Evolutionary conservation across 2,329 filamentous ascomycete species (phyloP), one percentile per base, ranked within the genome.

Genomic region (Fusarium sp.): DNA sequence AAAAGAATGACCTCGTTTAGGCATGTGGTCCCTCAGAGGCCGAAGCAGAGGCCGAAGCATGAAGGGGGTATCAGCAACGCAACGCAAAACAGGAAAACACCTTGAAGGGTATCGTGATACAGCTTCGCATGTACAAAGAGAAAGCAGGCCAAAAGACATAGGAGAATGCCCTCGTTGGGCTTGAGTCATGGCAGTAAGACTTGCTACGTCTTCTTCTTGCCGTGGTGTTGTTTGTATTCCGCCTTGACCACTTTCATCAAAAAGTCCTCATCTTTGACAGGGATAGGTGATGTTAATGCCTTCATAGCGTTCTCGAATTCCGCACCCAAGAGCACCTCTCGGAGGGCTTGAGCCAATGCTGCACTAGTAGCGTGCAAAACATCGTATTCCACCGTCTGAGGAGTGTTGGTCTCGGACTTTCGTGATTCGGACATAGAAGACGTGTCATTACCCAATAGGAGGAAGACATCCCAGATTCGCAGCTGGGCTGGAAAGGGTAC

Each of bases 291-390:
- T 36, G 96, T 98, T 72, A 99, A 86, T 13, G 95, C 93, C 85
- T 98, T 98, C 96, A 99, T 99, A 52, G 93, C 93, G 79, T 97
- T 97, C 82, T 99, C 96, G 82, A 98, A 99, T 81, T 99, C 96
- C 24, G 94, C 94, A 78, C 97, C 95, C 11, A 98, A 86, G 38
- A 99, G 87, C 58, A 97, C 94, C 71, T 98, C 94, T 42, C 94
- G 89, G 75, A 96, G 93, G 24, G 94, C 95, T 81, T 98, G 94
- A 54, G 98, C 95, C 34, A 99, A 87, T 5, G 96, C 96, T 7
- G 95, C 93, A 70, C 93, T 93, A 11, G 95, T 93, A 17, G 96
- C 96, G 82, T 99, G 96, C 57, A 99, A 85, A 41, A 98, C 89
- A 78, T 97, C 95, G 41, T 98, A 88, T 59, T 94, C 93, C 44